Evolutionary conservation across 306 rosid species (phyloP), one percentile per base, ranked within the genome.

Genomic region (Aeschynomene evenia): DNA sequence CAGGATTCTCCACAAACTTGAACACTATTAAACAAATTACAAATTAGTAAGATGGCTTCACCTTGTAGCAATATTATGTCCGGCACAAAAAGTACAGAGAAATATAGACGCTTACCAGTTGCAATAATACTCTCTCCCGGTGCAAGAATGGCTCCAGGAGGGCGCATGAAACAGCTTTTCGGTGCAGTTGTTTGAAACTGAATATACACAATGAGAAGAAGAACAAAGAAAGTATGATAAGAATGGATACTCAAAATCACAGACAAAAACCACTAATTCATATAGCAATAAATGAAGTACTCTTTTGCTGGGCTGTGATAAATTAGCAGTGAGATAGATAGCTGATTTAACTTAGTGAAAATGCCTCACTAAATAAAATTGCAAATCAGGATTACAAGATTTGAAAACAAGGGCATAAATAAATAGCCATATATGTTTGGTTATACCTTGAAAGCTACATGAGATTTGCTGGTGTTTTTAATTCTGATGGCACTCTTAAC

Each of bases 181-280:
- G 99, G 99, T 18, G 97, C 91, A 77, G 99, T 95, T 24, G 99
- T 95, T 91, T 95, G 99, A 77, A 95, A 95, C 99, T 95, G 52
- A 63, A 74, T 14, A 61, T 22, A 7, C 63, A 74, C 5, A 55
- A 36, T 18, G 24, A 60, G 69, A 23, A 63, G 51, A 79, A 61
- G 60, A 69, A 14, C 58, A 51, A 60, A 15, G 28, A 81, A 74
- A 74, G 55, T 54, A 64, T 63, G 45, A 58, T 80, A 37, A 83
- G 65, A 74, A 36, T 31, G 50, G 20, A 49, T 48, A 54, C 34
- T 51, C 57, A 42, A 57, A 39, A 63, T 18, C 42, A 50, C 8
- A 54, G 36, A 11, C 0, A 14, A 9, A 22, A 49, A 36, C 43
- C 34, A 71, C 55, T 7, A 46, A 20, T 22, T 33, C 49, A 77